Conservation (phyloP, 495 filamentous ascomycete genomes). For the Penicillium dipodomyicola region DNA sequence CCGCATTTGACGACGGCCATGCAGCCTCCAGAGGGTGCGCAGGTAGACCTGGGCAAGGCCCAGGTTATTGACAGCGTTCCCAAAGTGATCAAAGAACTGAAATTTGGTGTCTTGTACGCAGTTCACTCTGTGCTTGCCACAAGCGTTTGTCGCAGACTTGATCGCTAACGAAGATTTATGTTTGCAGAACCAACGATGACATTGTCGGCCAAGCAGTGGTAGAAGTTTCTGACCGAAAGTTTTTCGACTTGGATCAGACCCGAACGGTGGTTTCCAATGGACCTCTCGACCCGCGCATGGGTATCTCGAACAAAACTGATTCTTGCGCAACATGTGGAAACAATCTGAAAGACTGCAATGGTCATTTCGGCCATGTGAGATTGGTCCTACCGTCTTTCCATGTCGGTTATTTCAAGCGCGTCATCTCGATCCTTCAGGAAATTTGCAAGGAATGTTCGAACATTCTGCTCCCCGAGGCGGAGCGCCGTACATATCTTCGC, state of each 20-base stretch:
- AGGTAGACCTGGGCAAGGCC: slow-evolving; percentile 67
- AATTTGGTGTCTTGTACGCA: slow-evolving; percentile 85
- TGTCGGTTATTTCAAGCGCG: slow-evolving; percentile 90
- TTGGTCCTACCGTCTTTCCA: slow-evolving; percentile 90
- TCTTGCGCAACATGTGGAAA: slow-evolving; percentile 80
- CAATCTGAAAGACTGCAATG: slow-evolving; percentile 75
- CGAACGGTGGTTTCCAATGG: slow-evolving; percentile 72
- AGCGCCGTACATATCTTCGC: slow-evolving; percentile 68
- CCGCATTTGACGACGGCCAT: slow-evolving; percentile 42
- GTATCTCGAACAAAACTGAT: slow-evolving; percentile 75
- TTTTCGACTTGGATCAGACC: slow-evolving; percentile 80
- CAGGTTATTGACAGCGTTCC: slow-evolving; percentile 85
- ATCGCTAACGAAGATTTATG: slow-evolving; percentile 26
- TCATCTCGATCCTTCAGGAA: slow-evolving; percentile 81
- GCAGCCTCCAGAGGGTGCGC: slow-evolving; percentile 49
- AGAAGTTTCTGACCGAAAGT: slow-evolving; percentile 83
- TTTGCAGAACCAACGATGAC: slow-evolving; percentile 74
- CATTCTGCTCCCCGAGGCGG: slow-evolving; percentile 73
- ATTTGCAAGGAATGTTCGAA: slow-evolving; percentile 79
- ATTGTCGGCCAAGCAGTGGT: slow-evolving; percentile 92
- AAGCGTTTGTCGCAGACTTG: slow-evolving; percentile 11
- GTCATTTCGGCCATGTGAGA: slow-evolving; percentile 90
- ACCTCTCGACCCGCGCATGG: slow-evolving; percentile 81
- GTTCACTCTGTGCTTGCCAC: slow-evolving; percentile 12
- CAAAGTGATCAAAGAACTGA: slow-evolving; percentile 86